phyloP scores from a whole-genome alignment of 352 stramenopile species.

The Phytophthora kernoviae region DNA sequence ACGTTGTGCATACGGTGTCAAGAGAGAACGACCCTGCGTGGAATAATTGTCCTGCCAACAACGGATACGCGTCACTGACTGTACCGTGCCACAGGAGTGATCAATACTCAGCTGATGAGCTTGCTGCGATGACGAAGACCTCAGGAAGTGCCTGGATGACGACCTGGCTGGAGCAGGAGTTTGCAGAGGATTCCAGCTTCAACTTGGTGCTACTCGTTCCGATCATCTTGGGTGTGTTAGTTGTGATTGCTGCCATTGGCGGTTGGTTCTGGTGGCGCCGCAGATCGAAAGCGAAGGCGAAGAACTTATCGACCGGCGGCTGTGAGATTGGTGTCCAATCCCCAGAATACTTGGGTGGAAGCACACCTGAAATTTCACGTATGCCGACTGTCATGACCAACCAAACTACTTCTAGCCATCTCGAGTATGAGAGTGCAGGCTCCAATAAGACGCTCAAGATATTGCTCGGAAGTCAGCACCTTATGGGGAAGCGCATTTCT shows the following conservation, averaged over 20 bases:
- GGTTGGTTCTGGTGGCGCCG: constrained; percentile 9
- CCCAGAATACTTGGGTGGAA: background rate
- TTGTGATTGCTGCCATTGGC: background rate
- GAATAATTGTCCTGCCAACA: constrained; percentile 9
- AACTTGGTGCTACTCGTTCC: constrained; percentile 12
- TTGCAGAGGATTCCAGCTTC: constrained; percentile 7
- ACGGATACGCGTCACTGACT: constrained; percentile 16
- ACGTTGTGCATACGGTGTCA: constrained; percentile 23
- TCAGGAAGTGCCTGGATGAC: constrained; percentile 18
- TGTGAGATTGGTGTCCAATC: constrained; percentile 14
- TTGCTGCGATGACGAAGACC: constrained; percentile 14
- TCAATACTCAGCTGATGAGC: constrained; percentile 4
- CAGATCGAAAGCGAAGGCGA: background rate
- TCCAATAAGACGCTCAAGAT: constrained; percentile 28
- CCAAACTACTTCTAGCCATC: constrained; percentile 5
- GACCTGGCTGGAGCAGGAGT: constrained; percentile 21
- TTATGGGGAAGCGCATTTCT: constrained; percentile 27
- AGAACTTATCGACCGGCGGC: background rate
- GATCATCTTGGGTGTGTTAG: constrained; percentile 10
- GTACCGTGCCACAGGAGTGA: constrained; percentile 17
- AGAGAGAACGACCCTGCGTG: constrained; percentile 10
- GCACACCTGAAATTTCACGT: constrained; percentile 5
- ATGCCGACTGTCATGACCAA: constrained; percentile 1
- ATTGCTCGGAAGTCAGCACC: constrained; percentile 14
- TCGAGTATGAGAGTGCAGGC: constrained; percentile 12